These are phyloP conservation scores for Fusarium heterosporum DNA, from an alignment of 2,329 filamentous ascomycete species.

Conservation along the genomic window DNA sequence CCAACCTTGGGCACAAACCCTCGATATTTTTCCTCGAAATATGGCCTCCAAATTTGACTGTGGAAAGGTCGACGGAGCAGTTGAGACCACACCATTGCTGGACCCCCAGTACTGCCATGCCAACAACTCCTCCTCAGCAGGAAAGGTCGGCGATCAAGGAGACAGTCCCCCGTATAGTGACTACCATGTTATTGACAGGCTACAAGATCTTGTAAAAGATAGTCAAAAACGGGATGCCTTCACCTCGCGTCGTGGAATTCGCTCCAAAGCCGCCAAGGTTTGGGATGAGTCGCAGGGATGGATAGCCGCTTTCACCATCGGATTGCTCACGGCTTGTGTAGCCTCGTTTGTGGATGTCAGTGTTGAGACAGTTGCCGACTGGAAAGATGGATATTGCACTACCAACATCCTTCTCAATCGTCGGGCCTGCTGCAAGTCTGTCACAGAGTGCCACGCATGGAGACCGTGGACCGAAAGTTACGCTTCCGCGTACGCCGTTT, in stretches of 20 bases:
- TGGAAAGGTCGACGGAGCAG: too few relatives aligned
- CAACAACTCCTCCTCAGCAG: fast-evolving
- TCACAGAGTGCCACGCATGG: not conserved
- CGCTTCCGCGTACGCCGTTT: slow-evolving; percentile 14
- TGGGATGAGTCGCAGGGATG: slow-evolving; percentile 27
- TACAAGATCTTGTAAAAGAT: slow-evolving; percentile 64
- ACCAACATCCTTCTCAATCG: slow-evolving; percentile 3
- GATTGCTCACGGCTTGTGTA: slow-evolving; percentile 21
- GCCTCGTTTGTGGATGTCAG: slow-evolving; percentile 27
- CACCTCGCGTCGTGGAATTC: not conserved
- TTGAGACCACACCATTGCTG: too few relatives aligned
- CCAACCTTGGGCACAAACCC: too few relatives aligned
- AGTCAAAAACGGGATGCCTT: not conserved
- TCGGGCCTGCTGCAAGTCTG: slow-evolving; percentile 13
- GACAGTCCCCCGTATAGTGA: slow-evolving; percentile 60
- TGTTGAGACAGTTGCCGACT: slow-evolving; percentile 29
- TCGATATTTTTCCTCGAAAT: too few relatives aligned
- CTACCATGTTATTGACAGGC: slow-evolving; percentile 72
- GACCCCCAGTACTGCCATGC: too few relatives aligned
- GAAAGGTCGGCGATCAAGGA: fast-evolving
- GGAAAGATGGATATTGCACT: slow-evolving; percentile 34
- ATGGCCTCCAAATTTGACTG: too few relatives aligned
- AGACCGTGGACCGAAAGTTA: slow-evolving; percentile 20
- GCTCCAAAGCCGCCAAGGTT: not conserved
- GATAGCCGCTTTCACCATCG: slow-evolving; percentile 28